Evolutionary conservation across 768 basidiomycete species (phyloP), one percentile per base, ranked within the genome.

Genomic region (Tulasnella sp.): DNA sequence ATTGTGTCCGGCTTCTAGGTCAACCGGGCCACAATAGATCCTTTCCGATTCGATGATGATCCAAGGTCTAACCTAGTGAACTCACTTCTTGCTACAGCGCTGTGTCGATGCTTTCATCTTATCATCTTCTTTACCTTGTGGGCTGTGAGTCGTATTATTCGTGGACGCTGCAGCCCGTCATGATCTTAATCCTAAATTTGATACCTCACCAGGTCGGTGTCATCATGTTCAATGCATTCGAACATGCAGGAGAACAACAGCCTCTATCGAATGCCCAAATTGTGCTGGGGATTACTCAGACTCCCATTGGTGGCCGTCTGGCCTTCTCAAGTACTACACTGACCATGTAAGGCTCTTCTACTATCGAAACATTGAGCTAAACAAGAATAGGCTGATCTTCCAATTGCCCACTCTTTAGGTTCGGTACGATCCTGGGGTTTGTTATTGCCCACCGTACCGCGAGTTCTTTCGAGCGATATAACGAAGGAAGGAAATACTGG

Each of bases 351-450:
- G 77, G 64, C 66, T 70, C 53, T 62, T 83, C 3, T 69, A 66
- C 19, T 70, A 83, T n/a, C 70, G 76, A 34, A 68, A 75, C 17
- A 83, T 82, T 0, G 73, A 86, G 24, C 73, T 87, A 48, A 86
- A 84, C 30, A 81, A 84, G 84, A 84, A 71, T 63, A 82, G 71
- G 27, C 24, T 49, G 26, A n/a, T 13, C 27, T 42, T 8, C 34
- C 21, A 26, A 19, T 10, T 32, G 29, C 7, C 19, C 7, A 21
- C 34, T 38, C 15, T 42, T 21, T 61, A 75, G 75, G 24, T 63
- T 76, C 34, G 75, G 85, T 76, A 85, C 83, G 4, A 81, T 86
- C 1, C 74, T 86, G 26, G 85, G 85, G 76, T 86, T 86, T 64
- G 78, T 86, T 30, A 80, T 86, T 54, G 83, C 83, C 0, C 65